Evolutionary conservation across 805 yeast genomes (phyloP).

Genomic region (Ogataea pilisensis): DNA sequence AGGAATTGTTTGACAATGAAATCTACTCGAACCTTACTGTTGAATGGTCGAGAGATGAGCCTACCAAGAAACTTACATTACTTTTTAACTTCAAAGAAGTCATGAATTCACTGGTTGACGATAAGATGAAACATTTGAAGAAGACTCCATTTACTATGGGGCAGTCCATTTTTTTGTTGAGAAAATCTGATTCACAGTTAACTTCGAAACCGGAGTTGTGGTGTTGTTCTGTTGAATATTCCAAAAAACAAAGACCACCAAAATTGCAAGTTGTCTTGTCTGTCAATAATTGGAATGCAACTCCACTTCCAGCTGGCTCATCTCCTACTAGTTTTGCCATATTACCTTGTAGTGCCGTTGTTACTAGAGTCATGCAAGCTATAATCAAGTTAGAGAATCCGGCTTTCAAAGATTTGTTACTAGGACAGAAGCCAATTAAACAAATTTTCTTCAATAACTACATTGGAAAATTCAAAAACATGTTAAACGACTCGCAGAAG

Average conservation of each 20-base stretch:
- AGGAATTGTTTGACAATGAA: conserved; percentile 48
- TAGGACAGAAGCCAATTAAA: conserved; percentile 28
- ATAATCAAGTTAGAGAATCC: conserved; percentile 56
- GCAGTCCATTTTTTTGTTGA: conserved; percentile 53
- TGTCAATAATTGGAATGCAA: conserved; percentile 55
- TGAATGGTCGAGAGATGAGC: conserved; percentile 34
- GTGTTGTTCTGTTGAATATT: conserved; percentile 50
- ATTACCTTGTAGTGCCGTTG: conserved; percentile 60
- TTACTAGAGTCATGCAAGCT: conserved; percentile 59
- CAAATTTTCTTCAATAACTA: conserved; percentile 51
- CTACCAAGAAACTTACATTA: conserved; percentile 36
- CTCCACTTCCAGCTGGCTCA: conserved; percentile 22
- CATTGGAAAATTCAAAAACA: conserved; percentile 45
- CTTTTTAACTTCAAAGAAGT: conserved; percentile 43
- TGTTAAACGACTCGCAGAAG: conserved; percentile 67
- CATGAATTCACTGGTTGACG: conserved; percentile 44
- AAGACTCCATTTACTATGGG: conserved; percentile 56
- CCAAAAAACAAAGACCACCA: conserved; percentile 13
- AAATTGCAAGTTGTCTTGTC: conserved; percentile 41
- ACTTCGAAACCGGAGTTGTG: conserved; percentile 39
- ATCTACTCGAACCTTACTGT: conserved; percentile 45
- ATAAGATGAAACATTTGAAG: conserved; percentile 48
- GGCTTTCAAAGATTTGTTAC: conserved; percentile 38
- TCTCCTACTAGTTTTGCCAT: conserved; percentile 33
- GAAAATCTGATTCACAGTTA: conserved; percentile 39